Percentiles rank a stretch among this genome's conserved stretches.
Conservation (phyloP, 2,329 filamentous ascomycete species). For the Arthrobotrys pseudoclavata region DNA sequence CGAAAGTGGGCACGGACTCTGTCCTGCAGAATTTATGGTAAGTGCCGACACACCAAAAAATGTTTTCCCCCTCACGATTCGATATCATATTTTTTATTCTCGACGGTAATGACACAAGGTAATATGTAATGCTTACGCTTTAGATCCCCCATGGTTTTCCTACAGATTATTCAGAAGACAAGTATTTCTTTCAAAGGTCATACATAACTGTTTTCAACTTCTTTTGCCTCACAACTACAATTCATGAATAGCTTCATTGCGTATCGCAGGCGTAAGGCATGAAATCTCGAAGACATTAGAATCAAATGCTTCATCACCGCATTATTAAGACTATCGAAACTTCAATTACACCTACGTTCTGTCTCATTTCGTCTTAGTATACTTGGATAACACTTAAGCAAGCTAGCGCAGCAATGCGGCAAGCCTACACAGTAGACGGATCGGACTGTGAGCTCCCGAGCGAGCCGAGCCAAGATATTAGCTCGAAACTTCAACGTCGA, state of each 20-base stretch:
- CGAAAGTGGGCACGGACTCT: slow-evolving; percentile 50
- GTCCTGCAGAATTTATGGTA: slow-evolving; percentile 32
- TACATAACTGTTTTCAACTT: too few species aligned
- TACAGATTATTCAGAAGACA: neutral
- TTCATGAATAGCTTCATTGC: neutral
- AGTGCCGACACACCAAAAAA: slow-evolving; percentile 31
- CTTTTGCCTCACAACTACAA: too few species aligned
- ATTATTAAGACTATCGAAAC: neutral
- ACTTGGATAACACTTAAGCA: slow-evolving; percentile 1
- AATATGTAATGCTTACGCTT: slow-evolving; percentile 16
- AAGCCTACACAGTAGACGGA: neutral
- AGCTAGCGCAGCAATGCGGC: slow-evolving; percentile 9
- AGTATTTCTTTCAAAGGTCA: neutral
- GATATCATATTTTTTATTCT: slow-evolving; percentile 10
- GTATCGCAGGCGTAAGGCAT: neutral
- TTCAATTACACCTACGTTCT: neutral
- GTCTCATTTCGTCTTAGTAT: neutral
- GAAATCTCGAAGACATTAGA: neutral
- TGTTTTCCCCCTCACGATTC: neutral
- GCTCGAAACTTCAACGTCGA: slow-evolving; percentile 5
- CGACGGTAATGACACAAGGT: slow-evolving; percentile 4
- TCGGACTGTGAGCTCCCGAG: slow-evolving; percentile 6
- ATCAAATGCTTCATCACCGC: neutral
- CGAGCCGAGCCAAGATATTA: neutral
- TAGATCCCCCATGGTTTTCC: neutral